Conservation (phyloP, 2,329 filamentous ascomycete species). For the Fusarium kyushuense region DNA sequence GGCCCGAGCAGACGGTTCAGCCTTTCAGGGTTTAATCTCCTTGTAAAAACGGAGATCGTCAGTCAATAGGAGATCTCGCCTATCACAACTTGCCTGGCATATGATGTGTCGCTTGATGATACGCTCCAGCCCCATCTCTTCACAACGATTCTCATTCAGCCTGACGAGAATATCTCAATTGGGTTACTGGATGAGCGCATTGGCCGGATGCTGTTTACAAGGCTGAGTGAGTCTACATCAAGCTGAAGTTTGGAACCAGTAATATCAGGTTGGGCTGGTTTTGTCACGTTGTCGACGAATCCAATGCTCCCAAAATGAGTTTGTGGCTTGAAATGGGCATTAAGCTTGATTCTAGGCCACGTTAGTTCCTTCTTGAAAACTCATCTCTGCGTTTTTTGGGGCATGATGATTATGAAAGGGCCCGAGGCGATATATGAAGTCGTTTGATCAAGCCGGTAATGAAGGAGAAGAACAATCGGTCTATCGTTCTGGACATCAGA, state of each 20-base stretch:
- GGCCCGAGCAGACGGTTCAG: not conserved
- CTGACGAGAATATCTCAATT: not conserved
- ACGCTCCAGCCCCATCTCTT: not conserved
- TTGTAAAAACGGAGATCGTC: slow-evolving; percentile 16
- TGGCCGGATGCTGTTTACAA: not conserved
- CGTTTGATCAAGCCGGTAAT: too few relatives aligned
- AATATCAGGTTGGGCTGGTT: not conserved
- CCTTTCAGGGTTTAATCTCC: slow-evolving; percentile 6
- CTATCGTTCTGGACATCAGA: too few relatives aligned
- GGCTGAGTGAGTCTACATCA: slow-evolving; percentile 1
- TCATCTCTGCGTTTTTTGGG: accelerated
- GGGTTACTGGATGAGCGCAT: accelerated
- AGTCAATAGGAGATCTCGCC: not conserved
- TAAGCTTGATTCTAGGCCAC: not conserved
- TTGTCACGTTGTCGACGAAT: slow-evolving; percentile 1
- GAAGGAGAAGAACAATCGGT: too few relatives aligned
- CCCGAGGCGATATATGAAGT: not conserved
- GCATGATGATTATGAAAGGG: accelerated
- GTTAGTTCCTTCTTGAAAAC: not conserved
- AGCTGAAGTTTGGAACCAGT: slow-evolving; percentile 1
- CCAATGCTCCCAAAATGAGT: slow-evolving; percentile 4
- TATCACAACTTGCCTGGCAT: not conserved
- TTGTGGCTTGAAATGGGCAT: slow-evolving; percentile 9
- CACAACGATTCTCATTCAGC: not conserved
- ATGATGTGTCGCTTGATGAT: not conserved